A percentile compares a stretch with the other conserved stretches of the same genome.
phyloP scores from a whole-genome alignment of 2,329 filamentous ascomycete genomes.

The Trichoderma harzianum region DNA sequence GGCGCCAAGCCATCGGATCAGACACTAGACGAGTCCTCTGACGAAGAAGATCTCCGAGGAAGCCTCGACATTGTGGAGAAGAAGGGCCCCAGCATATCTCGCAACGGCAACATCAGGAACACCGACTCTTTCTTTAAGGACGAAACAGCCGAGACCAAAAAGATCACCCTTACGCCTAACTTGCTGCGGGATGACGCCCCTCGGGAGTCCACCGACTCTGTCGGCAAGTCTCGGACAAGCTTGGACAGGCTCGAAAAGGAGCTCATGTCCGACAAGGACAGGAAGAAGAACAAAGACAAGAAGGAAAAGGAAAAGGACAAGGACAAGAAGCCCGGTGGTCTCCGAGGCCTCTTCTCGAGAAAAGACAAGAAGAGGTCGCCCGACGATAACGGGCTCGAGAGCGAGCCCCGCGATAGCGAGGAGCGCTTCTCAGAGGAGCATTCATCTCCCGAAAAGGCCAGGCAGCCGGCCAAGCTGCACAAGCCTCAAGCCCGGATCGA shows the following conservation, averaged over 20 bases:
- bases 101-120: slow-evolving; percentile 83
- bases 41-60: slow-evolving; percentile 38
- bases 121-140: slow-evolving; percentile 98
- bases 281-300: slow-evolving; percentile 70
- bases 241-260: slow-evolving; percentile 64
- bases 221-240: slow-evolving; percentile 58
- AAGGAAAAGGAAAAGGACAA: slow-evolving; percentile 71
- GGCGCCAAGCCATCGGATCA: slow-evolving; percentile 42
- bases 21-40: slow-evolving; percentile 33
- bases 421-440: slow-evolving; percentile 42
- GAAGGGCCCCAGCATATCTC: slow-evolving; percentile 58
- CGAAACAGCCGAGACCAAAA: slow-evolving; percentile 90
- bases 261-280: slow-evolving; percentile 64
- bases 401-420: slow-evolving; percentile 48
- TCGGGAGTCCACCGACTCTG: slow-evolving; percentile 48
- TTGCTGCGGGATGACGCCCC: slow-evolving; percentile 76
- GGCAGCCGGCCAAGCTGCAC: slow-evolving; percentile 65
- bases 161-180: slow-evolving; percentile 94
- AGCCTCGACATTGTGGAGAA: slow-evolving; percentile 67
- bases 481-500: slow-evolving; percentile 58
- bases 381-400: slow-evolving; percentile 61
- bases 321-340: slow-evolving; percentile 55
- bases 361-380: slow-evolving; percentile 57
- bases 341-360: slow-evolving; percentile 61
- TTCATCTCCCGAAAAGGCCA: slow-evolving; percentile 45